These are phyloP conservation scores for Candida ortonii DNA, from an alignment of 805 yeast genomes.

Conservation along the genomic window DNA sequence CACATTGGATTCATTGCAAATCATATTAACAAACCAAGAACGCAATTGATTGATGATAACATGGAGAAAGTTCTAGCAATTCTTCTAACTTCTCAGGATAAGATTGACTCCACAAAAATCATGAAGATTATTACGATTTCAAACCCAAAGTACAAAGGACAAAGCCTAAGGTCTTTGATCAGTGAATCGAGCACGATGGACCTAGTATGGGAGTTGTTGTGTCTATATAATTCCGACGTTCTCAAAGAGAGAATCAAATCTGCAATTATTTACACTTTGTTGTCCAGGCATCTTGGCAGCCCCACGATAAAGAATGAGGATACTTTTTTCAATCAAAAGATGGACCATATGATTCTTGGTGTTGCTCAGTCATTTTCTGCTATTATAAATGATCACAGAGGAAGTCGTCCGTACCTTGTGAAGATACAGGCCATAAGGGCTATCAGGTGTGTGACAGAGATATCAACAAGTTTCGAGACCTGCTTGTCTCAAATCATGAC, in stretches of 20 bases:
- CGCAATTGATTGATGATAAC: conserved; percentile 46
- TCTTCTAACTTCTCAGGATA: conserved; percentile 48
- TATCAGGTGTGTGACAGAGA: conserved; percentile 59
- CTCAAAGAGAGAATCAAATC: conserved; percentile 33
- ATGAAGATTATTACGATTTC: conserved; percentile 51
- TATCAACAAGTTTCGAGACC: conserved; percentile 43
- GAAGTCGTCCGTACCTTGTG: conserved; percentile 67
- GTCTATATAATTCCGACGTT: conserved; percentile 35
- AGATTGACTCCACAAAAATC: conserved; percentile 48
- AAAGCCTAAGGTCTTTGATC: conserved; percentile 34
- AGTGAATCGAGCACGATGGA: conserved; percentile 24
- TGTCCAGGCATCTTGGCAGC: conserved; percentile 18
- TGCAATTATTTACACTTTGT: conserved; percentile 37
- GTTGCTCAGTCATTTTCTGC: conserved; percentile 78
- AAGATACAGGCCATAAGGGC: conserved; percentile 73
- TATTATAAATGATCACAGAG: conserved; percentile 69
- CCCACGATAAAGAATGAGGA: conserved; percentile 31
- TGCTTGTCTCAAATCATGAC: conserved; percentile 82
- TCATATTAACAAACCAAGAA: conserved; percentile 43
- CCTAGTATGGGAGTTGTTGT: conserved; percentile 44
- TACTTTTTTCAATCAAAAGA: conserved; percentile 36
- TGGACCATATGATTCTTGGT: conserved; percentile 65
- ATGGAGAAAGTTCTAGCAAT: conserved; percentile 56
- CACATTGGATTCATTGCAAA: conserved; percentile 62
- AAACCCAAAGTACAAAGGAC: conserved; percentile 42